phyloP scores from a whole-genome alignment of 2,329 filamentous ascomycete species.

The Aureobasidium namibiae region DNA sequence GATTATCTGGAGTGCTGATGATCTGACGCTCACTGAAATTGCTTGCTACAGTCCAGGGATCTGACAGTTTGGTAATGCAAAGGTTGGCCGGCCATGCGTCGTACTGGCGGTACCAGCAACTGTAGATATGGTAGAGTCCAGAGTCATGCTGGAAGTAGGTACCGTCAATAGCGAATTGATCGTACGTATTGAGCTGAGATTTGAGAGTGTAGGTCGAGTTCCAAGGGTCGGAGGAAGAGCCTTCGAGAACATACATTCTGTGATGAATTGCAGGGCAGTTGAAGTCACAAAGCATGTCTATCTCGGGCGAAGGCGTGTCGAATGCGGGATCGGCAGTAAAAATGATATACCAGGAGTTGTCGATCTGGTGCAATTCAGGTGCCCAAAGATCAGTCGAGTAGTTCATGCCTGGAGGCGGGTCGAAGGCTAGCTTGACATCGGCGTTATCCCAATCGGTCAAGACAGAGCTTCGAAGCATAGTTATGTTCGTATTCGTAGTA shows the following conservation, averaged over 20 bases:
- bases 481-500: constrained; percentile 36
- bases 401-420: constrained; percentile 32
- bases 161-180: constrained; percentile 47
- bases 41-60: constrained; percentile 40
- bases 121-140: constrained; percentile 34
- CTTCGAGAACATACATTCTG: constrained; percentile 44
- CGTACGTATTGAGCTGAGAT: constrained; percentile 40
- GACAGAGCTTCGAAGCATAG: constrained; percentile 32
- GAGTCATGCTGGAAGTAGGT: constrained; percentile 42
- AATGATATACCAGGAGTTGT: constrained; percentile 43
- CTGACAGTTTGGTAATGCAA: constrained; percentile 42
- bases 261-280: constrained; percentile 44
- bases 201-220: constrained; percentile 37
- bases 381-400: constrained; percentile 45
- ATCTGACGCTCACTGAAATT: constrained; percentile 40
- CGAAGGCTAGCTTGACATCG: constrained; percentile 36
- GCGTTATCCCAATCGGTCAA: constrained; percentile 39
- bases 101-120: constrained; percentile 36
- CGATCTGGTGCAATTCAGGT: constrained; percentile 42
- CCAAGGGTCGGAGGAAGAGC: constrained; percentile 37
- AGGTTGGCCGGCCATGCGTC: constrained; percentile 45
- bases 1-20: constrained; percentile 38
- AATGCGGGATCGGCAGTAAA: constrained; percentile 43
- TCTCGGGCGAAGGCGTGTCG: constrained; percentile 38
- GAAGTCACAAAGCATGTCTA: constrained; percentile 41